These are phyloP conservation scores for Pigoraptor vietnamica DNA, from an alignment of 78 protist species.

Conservation along the genomic window DNA sequence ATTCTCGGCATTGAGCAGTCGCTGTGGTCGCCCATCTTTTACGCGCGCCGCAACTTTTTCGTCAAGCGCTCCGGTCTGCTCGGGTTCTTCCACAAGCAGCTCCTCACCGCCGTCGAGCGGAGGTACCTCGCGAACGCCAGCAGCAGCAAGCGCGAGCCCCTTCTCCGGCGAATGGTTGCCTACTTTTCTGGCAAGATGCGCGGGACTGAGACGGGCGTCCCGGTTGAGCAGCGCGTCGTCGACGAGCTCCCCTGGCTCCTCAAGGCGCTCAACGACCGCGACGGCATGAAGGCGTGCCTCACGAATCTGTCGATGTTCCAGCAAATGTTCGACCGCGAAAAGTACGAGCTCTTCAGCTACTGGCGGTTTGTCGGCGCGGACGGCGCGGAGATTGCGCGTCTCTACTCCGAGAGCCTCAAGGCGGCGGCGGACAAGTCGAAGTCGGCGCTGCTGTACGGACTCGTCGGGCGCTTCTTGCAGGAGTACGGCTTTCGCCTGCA, in stretches of 20 bases:
- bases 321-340: not conserved
- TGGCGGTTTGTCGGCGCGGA: not conserved
- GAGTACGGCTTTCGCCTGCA: not conserved
- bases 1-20: not conserved
- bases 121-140: not conserved
- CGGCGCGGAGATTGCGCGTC: not conserved
- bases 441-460: not conserved
- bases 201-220: not conserved
- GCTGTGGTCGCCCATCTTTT: not conserved
- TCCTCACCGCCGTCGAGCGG: not conserved
- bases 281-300: not conserved
- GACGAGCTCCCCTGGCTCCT: conserved; percentile 7
- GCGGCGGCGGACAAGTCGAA: not conserved
- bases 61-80: not conserved
- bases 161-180: not conserved
- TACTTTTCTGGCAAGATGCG: not conserved
- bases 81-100: not conserved
- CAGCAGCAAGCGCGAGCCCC: not conserved
- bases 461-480: not conserved
- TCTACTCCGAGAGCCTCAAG: not conserved
- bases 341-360: not conserved
- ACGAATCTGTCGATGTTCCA: not conserved
- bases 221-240: not conserved
- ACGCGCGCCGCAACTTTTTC: not conserved
- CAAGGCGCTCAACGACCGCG: not conserved